phyloP scores from a whole-genome alignment of 2,329 filamentous ascomycete genomes.

The Colletotrichum lini region DNA sequence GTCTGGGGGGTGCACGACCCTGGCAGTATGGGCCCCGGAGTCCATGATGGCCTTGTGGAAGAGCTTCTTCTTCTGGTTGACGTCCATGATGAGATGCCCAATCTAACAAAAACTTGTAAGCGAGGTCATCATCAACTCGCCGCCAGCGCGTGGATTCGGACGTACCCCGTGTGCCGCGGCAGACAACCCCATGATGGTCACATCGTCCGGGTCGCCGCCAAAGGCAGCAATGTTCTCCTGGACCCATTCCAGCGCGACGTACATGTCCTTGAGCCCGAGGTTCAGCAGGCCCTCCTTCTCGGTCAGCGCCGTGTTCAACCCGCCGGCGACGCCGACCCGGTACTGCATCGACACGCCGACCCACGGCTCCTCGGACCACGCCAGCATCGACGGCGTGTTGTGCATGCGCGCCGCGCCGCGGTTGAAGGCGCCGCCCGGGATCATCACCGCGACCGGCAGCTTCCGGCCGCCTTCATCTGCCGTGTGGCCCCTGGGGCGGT shows the following conservation, averaged over 20 bases:
- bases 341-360: constrained; percentile 63
- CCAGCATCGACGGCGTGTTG: constrained; percentile 61
- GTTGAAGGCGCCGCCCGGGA: constrained; percentile 51
- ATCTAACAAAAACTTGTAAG: constrained; percentile 39
- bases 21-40: constrained; percentile 50
- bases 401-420: constrained; percentile 55
- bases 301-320: constrained; percentile 66
- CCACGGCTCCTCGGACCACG: constrained; percentile 61
- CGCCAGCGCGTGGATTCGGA: neutral
- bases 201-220: constrained; percentile 62
- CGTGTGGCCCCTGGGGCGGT: constrained; percentile 54
- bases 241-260: constrained; percentile 64
- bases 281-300: constrained; percentile 68
- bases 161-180: constrained; percentile 52
- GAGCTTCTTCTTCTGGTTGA: constrained; percentile 50
- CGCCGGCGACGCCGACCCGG: constrained; percentile 71
- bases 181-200: constrained; percentile 64
- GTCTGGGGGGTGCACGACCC: constrained; percentile 47
- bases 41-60: constrained; percentile 53
- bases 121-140: neutral
- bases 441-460: constrained; percentile 68
- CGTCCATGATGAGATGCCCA: constrained; percentile 52
- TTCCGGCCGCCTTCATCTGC: constrained; percentile 42
- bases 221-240: constrained; percentile 66
- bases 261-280: constrained; percentile 66